Base-by-base conservation (phyloP, 1,284 basidiomycete species). In the Sporisorium iseilematis-ciliati region DNA sequence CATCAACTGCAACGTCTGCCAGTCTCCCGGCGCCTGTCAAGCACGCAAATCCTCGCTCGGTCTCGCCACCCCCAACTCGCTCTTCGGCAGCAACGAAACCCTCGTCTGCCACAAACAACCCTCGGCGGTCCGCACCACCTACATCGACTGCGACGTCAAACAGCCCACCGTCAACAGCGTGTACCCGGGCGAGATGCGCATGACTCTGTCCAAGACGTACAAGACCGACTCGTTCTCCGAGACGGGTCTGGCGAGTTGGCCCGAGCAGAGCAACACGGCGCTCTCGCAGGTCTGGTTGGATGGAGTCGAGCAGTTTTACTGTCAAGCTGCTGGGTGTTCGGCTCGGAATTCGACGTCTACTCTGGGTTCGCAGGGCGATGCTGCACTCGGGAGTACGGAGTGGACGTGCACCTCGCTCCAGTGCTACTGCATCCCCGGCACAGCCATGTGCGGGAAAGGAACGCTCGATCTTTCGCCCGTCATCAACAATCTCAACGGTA, bases 281-380 rank as follows among this genome's bases (percentile, higher is more conserved):
- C 66, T 78, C n/a, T 74, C 77, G 5, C 68, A 69, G 25, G 64
- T 82, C 31, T 82, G 75, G 72, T 56, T 79, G 8, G 64, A 80
- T 31, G 80, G 80, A 23, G 64, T 75, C 12, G 67, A 79, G 56
- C 79, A 79, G 45, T 82, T 79, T 63, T 80, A 81, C 67, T 82
- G 80, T 55, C 80, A 82, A 54, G 74, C 80, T 18, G 48, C 49
- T 12, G 66, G 61, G 2, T 82, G 80, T 59, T 40, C 67, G 21
- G 57, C 65, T 25, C 29, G 23, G 10, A 82, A 82, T 48, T 65
- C 68, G 12, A 77, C 74, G 12, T 41, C 53, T 2, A 69, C 62
- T 3, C 66, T 65, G 25, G 49, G 56, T n/a, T 40, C 72, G 11
- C 21, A 56, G 33, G 49, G 29, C 2, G 54, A 60, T 29, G 41